Evolutionary conservation across 768 basidiomycete species (phyloP).

Genomic region (Xerocomus brunneocitrinus): DNA sequence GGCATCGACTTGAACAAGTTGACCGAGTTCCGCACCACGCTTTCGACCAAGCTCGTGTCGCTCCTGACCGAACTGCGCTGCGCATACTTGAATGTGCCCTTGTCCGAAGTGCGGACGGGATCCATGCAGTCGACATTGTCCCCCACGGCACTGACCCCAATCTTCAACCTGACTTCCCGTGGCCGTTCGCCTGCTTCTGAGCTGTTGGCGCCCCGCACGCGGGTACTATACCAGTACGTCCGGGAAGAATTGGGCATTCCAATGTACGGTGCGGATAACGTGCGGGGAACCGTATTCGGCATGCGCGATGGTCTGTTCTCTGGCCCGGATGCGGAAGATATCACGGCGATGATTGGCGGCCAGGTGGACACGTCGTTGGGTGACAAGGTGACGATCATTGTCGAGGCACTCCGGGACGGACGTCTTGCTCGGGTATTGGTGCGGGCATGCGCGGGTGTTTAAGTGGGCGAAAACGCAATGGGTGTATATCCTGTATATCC

Average conservation of each 20-base stretch:
- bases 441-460: slow-evolving; percentile 39
- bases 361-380: slow-evolving; percentile 54
- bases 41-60: slow-evolving; percentile 14
- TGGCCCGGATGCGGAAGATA: slow-evolving; percentile 33
- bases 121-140: slow-evolving; percentile 10
- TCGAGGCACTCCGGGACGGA: slow-evolving; percentile 76
- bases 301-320: slow-evolving; percentile 26
- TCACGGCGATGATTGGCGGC: slow-evolving; percentile 23
- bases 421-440: slow-evolving; percentile 57
- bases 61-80: slow-evolving; percentile 28
- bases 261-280: slow-evolving; percentile 79
- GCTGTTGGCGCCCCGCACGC: slow-evolving; percentile 50
- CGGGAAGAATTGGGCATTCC: slow-evolving; percentile 64
- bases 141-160: slow-evolving; percentile 23
- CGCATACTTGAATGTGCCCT: slow-evolving; percentile 25
- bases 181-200: slow-evolving; percentile 64
- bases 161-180: slow-evolving; percentile 41
- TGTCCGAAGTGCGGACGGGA: slow-evolving; percentile 17
- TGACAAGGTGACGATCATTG: slow-evolving; percentile 66
- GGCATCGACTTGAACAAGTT: slow-evolving; percentile 21
- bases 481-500: background rate
- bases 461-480: background rate
- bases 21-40: slow-evolving; percentile 16
- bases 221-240: slow-evolving; percentile 73
- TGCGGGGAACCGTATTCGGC: slow-evolving; percentile 54